Conservation (phyloP, 441 rosid species). For the Populus tomentosa region DNA sequence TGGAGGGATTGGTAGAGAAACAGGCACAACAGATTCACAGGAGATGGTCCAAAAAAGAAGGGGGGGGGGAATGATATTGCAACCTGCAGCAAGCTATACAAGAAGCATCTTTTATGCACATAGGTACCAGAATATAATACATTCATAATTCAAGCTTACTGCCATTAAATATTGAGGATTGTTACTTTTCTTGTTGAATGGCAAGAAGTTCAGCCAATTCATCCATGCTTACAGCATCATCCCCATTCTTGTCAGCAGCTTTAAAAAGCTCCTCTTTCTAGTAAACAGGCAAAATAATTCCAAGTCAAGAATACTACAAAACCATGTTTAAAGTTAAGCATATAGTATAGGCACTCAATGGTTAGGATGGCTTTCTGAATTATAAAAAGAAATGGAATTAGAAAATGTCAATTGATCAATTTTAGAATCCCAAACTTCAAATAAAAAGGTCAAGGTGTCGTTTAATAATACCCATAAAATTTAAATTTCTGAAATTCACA, state of each 20-base stretch:
- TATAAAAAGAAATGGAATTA: not conserved
- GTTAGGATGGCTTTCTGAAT: not conserved
- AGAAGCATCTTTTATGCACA: not conserved
- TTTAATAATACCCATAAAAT: not conserved
- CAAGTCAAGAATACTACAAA: constrained; percentile 8
- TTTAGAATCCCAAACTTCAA: constrained; percentile 6
- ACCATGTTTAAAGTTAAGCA: not conserved
- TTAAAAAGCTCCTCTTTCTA: constrained; percentile 89
- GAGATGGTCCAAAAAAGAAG: not conserved
- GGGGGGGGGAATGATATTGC: not conserved
- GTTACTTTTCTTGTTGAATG: constrained; percentile 84
- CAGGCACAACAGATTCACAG: not conserved
- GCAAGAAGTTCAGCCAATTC: constrained; percentile 91
- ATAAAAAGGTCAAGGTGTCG: not conserved
- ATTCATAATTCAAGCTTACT: constrained; percentile 18
- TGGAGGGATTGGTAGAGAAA: too few relatives aligned
- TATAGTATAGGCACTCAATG: not conserved
- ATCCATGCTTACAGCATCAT: constrained; percentile 82
- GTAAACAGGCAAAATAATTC: constrained; percentile 31
- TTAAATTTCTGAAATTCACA: constrained; percentile 1
- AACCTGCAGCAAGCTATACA: not conserved
- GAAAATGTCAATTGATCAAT: not conserved
- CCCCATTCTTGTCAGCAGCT: constrained; percentile 82
- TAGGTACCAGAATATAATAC: not conserved
- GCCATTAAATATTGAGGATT: constrained; percentile 13